Conservation (phyloP, 108 stramenopile genomes). For the Cyclotella cryptica region DNA sequence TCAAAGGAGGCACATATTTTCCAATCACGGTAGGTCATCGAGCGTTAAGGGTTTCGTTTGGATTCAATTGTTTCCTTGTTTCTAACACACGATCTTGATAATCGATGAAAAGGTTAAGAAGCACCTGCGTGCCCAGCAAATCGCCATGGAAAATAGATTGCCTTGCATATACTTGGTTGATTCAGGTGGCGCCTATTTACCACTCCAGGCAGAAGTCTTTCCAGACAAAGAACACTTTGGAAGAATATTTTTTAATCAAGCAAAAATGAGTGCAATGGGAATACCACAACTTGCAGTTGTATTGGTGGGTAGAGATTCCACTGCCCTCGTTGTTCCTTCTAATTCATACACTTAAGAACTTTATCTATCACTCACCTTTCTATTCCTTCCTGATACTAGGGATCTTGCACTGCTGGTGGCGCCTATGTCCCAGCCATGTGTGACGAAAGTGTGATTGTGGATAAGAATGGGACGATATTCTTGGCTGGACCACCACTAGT, state of each 20-base stretch:
- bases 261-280: conserved; percentile 86
- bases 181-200: conserved; percentile 95
- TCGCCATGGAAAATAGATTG: conserved; percentile 92
- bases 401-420: conserved; percentile 98
- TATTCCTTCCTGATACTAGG: conserved; percentile 23
- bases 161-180: conserved; percentile 98
- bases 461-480: conserved; percentile 98
- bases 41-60: background rate
- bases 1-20: conserved; percentile 98
- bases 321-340: background rate
- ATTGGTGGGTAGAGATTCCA: conserved; percentile 45
- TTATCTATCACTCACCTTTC: background rate
- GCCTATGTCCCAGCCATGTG: conserved; percentile 99
- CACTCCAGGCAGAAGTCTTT: conserved; percentile 97
- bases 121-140: conserved; percentile 97
- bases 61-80: background rate
- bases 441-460: conserved; percentile 97
- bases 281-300: conserved; percentile 97
- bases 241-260: conserved; percentile 98
- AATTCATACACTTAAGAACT: background rate
- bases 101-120: conserved; percentile 72
- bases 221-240: conserved; percentile 96
- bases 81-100: background rate
- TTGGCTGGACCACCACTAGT: conserved; percentile 99
- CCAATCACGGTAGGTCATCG: conserved; percentile 89